Evolutionary conservation across 2,329 filamentous ascomycete genomes (phyloP), one percentile per base, ranked within the genome.

Genomic region (Neonectria faginata): DNA sequence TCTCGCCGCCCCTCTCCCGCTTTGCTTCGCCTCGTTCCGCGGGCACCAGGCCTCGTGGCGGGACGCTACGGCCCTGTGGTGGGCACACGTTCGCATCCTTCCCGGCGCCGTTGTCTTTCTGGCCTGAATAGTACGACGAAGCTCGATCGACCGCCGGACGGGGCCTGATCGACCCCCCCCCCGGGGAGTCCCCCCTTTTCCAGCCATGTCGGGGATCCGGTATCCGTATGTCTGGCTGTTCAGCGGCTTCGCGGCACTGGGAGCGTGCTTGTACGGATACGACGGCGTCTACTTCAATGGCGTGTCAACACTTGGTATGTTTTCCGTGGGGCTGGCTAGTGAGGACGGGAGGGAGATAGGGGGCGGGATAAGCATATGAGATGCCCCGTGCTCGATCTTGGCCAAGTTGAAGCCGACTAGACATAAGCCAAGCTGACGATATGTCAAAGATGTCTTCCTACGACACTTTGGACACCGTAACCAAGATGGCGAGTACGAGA

Each of bases 281-380:
- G 78, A 78, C 33, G 74, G 76, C 9, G 77, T 79, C 3, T 79
- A 78, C 67, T 80, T 78, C 62, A 77, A 75, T 18, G 78, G 78
- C 5, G 74, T 77, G 18, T 77, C 74, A 14, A 75, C 76, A 29
- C 65, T 77, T 1, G 74, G 74, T 76, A 68, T n/a, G 70, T 64
- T 64, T 4, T 20, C 22, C 20, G 3, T 14, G 42, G 20, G 55
- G 25, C 36, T 39, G 16, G 29, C 41, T 27, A 45, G 48, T 6
- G 25, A 25, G 56, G 47, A 51, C 42, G 14, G 14, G 16, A 12
- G 29, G 16, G 47, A 7, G 3, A n/a, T n/a, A n/a, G 33, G 12
- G 33, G 20, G 6, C 5, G 4, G 41, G 33, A 41, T 41, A 29
- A n/a, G 48, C n/a, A 18, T 5, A 4, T 11, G 3, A 5, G n/a